Percentiles rank a stretch among this genome's conserved stretches.
Evolutionary conservation across 192 early-diverging fungal species (phyloP).

Genomic region (Backusella circina): DNA sequence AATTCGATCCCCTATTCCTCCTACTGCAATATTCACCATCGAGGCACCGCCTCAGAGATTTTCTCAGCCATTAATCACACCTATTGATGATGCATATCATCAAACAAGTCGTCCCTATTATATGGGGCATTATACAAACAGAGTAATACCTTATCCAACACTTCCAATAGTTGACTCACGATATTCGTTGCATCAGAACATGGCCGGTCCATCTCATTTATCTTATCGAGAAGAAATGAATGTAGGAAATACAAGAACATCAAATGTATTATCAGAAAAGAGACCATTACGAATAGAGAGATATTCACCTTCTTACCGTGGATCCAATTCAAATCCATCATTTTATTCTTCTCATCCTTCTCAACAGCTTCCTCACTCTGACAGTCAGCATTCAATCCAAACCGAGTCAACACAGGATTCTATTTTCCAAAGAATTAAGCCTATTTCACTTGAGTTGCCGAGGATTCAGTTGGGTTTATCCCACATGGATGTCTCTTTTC

Average conservation of each 20-base stretch:
- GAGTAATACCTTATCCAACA: background rate
- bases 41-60: conserved; percentile 9
- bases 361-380: background rate
- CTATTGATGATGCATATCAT: background rate
- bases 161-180: too few relatives aligned
- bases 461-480: conserved; percentile 11
- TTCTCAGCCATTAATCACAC: background rate
- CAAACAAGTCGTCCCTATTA: background rate
- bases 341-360: background rate
- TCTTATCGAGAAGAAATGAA: background rate
- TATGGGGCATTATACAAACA: conserved; percentile 2
- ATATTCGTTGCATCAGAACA: background rate
- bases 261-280: background rate
- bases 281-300: background rate
- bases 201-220: background rate
- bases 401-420: background rate
- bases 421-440: background rate
- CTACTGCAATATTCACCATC: conserved; percentile 7
- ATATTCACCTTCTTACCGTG: background rate
- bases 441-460: conserved; percentile 6
- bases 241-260: background rate
- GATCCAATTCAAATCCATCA: background rate
- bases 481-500: conserved; percentile 9
- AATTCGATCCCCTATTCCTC: conserved; percentile 9
- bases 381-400: background rate